Percentiles rank a stretch among this genome's conserved stretches.
phyloP scores from a whole-genome alignment of 2,329 filamentous ascomycete species.

The Albophoma yamanashiensis region DNA sequence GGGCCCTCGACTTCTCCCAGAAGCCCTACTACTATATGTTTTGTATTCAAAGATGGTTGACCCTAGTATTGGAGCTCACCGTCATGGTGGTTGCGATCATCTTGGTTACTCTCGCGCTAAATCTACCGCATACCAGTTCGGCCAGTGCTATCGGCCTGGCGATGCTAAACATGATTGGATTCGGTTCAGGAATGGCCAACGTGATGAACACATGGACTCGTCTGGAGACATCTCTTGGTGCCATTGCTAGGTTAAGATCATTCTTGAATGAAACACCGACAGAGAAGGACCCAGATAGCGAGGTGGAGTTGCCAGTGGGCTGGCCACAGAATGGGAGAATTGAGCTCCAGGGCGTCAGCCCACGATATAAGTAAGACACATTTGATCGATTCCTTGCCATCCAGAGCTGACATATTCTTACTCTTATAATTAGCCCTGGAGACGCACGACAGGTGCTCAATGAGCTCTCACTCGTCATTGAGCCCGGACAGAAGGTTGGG shows the following conservation, averaged over 20 bases:
- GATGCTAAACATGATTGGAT: conserved; percentile 3
- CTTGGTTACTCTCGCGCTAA: conserved; percentile 23
- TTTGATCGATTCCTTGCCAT: background rate
- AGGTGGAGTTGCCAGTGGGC: background rate
- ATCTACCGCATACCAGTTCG: background rate
- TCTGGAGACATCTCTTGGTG: conserved; percentile 12
- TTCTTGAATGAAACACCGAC: conserved; percentile 1
- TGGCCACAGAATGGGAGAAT: conserved; percentile 8
- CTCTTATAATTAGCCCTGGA: background rate
- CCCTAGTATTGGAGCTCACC: conserved; percentile 29
- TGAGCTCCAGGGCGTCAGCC: conserved; percentile 6
- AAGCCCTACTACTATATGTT: conserved; percentile 25
- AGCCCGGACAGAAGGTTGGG: conserved; percentile 10
- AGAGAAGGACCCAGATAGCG: background rate
- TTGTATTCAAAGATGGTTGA: conserved; percentile 35
- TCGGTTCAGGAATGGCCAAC: conserved; percentile 2
- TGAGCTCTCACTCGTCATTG: conserved; percentile 5
- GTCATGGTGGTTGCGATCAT: conserved; percentile 11
- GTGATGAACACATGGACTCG: conserved; percentile 3
- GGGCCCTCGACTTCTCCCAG: conserved; percentile 23
- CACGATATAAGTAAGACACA: conserved; percentile 6
- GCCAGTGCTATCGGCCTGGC: conserved; percentile 4
- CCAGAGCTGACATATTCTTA: background rate
- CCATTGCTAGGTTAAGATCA: conserved; percentile 8
- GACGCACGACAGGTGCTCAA: conserved; percentile 2